Evolutionary conservation across 2,329 filamentous ascomycete species (phyloP).

Genomic region (Gliomastix tumulicola): DNA sequence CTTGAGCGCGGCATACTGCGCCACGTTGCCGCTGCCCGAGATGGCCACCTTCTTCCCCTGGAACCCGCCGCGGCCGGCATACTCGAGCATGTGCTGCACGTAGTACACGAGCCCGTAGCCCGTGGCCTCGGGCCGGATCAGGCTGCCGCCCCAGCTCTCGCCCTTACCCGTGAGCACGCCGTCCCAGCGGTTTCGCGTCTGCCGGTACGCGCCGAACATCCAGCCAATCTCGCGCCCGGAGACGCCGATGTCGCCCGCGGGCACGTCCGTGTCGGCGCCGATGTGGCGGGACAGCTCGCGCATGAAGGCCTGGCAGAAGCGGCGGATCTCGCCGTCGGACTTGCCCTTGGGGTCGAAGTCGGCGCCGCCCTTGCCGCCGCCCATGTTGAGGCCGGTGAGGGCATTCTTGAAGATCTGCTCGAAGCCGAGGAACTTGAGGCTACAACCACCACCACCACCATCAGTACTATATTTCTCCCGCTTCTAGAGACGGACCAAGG

Average conservation of each 20-base stretch:
- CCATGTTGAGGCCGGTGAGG: slow-evolving; percentile 80
- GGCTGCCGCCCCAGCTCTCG: slow-evolving; percentile 80
- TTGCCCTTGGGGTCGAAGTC: slow-evolving; percentile 99
- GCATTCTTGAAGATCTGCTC: slow-evolving; percentile 99
- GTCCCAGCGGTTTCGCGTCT: slow-evolving; percentile 84
- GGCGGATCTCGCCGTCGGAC: slow-evolving; percentile 92
- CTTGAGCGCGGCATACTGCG: slow-evolving; percentile 95
- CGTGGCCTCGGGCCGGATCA: slow-evolving; percentile 95
- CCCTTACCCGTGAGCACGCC: slow-evolving; percentile 97
- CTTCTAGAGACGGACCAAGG: background rate
- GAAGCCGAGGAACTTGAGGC: slow-evolving; percentile 94
- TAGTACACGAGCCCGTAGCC: slow-evolving; percentile 97
- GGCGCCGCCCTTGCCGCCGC: slow-evolving; percentile 93
- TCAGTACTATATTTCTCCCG: no score
- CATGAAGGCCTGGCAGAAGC: slow-evolving; percentile 97
- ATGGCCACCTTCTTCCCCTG: slow-evolving; percentile 89
- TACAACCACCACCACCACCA: slow-evolving; percentile 11
- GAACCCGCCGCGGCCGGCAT: slow-evolving; percentile 82
- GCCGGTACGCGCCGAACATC: slow-evolving; percentile 91
- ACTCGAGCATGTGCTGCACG: slow-evolving; percentile 89
- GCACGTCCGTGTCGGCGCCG: slow-evolving; percentile 90
- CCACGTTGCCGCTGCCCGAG: slow-evolving; percentile 95
- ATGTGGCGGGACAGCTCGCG: slow-evolving; percentile 93
- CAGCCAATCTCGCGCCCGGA: slow-evolving; percentile 87
- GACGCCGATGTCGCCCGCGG: slow-evolving; percentile 95